Percentiles rank a stretch among this genome's conserved stretches.
Evolutionary conservation across 2,329 filamentous ascomycete species (phyloP).

Genomic region (Aureobasidium subglaciale): DNA sequence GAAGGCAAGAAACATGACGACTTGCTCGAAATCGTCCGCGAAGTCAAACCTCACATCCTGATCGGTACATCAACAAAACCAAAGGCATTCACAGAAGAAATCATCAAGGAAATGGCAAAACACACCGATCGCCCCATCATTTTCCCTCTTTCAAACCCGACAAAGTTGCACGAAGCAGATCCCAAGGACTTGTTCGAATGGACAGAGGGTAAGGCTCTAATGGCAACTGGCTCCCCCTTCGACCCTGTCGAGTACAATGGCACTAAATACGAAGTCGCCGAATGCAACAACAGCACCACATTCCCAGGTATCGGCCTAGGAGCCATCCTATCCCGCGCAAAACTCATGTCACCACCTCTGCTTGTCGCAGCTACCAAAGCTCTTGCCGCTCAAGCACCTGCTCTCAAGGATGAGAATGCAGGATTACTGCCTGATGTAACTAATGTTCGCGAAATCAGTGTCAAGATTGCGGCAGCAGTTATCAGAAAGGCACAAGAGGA

Average conservation of each 20-base stretch:
- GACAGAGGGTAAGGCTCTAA: constrained; percentile 69
- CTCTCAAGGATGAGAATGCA: constrained; percentile 55
- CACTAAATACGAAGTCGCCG: constrained; percentile 55
- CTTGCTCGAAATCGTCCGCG: constrained; percentile 60
- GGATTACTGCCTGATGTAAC: constrained; percentile 71
- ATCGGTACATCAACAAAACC: constrained; percentile 79
- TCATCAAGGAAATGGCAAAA: constrained; percentile 67
- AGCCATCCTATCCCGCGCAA: constrained; percentile 61
- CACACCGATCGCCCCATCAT: constrained; percentile 75
- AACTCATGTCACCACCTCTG: constrained; percentile 66
- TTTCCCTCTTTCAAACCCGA: constrained; percentile 81
- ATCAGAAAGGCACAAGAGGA: constrained; percentile 66
- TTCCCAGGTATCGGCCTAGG: constrained; percentile 85
- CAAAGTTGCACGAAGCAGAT: constrained; percentile 71
- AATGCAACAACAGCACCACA: constrained; percentile 83
- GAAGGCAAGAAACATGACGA: constrained; percentile 47
- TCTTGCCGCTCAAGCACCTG: constrained; percentile 64
- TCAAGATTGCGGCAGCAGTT: constrained; percentile 68
- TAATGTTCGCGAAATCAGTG: constrained; percentile 66
- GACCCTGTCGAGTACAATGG: constrained; percentile 59
- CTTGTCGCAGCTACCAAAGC: constrained; percentile 72
- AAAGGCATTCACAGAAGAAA: constrained; percentile 65
- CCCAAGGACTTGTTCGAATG: constrained; percentile 69
- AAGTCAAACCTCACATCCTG: constrained; percentile 70
- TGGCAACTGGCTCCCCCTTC: constrained; percentile 81